phyloP scores from a whole-genome alignment of 2,329 filamentous ascomycete species.

The Sporothrix euskadiensis region DNA sequence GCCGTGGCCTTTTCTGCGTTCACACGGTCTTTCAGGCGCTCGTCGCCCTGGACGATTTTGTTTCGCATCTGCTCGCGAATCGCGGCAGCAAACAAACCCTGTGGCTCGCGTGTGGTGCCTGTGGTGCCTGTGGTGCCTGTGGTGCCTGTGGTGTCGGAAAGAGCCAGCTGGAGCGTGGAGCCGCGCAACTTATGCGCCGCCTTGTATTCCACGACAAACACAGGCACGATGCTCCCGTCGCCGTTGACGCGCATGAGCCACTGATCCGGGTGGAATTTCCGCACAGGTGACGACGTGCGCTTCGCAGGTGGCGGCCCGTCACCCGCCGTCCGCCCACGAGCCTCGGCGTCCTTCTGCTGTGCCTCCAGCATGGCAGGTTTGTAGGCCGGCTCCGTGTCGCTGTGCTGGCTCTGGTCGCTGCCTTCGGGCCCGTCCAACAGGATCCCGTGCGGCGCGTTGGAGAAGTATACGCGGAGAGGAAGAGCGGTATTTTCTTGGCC shows the following conservation, averaged over 20 bases:
- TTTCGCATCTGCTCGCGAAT: background rate
- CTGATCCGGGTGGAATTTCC: constrained; percentile 23
- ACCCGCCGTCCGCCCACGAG: background rate
- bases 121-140: too few relatives aligned
- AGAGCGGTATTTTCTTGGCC: background rate
- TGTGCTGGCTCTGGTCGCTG: background rate
- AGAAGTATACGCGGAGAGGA: background rate
- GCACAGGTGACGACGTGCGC: background rate
- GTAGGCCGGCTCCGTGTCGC: constrained; percentile 13
- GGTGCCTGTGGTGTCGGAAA: too few relatives aligned
- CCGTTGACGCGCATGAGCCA: constrained; percentile 20
- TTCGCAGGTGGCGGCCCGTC: constrained; percentile 7
- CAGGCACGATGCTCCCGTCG: constrained; percentile 14
- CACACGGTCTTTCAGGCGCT: background rate
- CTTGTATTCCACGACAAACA: constrained; percentile 27
- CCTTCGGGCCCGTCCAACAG: background rate
- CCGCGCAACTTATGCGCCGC: constrained; percentile 25
- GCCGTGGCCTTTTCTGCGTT: background rate
- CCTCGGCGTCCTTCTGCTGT: background rate
- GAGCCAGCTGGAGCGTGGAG: constrained; percentile 10
- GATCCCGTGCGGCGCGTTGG: background rate
- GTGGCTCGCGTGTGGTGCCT: background rate
- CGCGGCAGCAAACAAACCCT: background rate
- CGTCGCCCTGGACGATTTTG: constrained; percentile 1
- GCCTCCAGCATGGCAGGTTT: constrained; percentile 18